Percentiles rank a stretch among this genome's conserved stretches.
These are phyloP conservation scores for Agroathelia rolfsii DNA, from an alignment of 1,284 basidiomycete genomes.

Conservation along the genomic window DNA sequence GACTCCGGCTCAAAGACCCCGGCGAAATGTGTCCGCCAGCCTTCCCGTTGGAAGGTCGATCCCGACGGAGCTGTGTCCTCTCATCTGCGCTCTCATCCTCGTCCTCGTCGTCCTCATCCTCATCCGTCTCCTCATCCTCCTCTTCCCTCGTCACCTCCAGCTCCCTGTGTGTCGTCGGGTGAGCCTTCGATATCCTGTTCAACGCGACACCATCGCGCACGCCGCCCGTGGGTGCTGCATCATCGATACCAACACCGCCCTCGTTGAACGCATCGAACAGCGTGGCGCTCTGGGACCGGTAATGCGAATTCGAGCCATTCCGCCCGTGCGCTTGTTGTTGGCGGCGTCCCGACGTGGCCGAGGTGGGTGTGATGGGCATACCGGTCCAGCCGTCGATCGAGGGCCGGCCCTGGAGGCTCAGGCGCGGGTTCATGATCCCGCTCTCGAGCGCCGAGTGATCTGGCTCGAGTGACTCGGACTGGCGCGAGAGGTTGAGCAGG, in stretches of 20 bases:
- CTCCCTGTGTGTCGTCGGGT: no score
- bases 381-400: constrained; percentile 66
- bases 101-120: constrained; percentile 26
- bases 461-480: constrained; percentile 38
- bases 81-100: constrained; percentile 44
- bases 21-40: no score
- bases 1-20: no score
- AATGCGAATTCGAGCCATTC: constrained; percentile 43
- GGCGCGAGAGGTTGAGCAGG: constrained; percentile 77
- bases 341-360: constrained; percentile 24
- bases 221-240: no score
- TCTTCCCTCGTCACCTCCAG: no score
- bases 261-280: constrained; percentile 58
- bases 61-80: no score
- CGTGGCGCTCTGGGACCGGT: constrained; percentile 48
- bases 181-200: constrained; percentile 34
- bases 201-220: constrained; percentile 26
- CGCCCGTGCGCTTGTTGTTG: constrained; percentile 29
- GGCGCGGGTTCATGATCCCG: constrained; percentile 71
- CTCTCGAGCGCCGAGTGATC: constrained; percentile 51
- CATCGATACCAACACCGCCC: constrained; percentile 17
- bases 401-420: constrained; percentile 57
- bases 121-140: constrained; percentile 25
- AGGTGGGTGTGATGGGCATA: constrained; percentile 24
- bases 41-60: no score